Percentiles rank a stretch among this genome's conserved stretches.
Conservation (phyloP, 148 eudicot genomes). For the Oxyria digyna region DNA sequence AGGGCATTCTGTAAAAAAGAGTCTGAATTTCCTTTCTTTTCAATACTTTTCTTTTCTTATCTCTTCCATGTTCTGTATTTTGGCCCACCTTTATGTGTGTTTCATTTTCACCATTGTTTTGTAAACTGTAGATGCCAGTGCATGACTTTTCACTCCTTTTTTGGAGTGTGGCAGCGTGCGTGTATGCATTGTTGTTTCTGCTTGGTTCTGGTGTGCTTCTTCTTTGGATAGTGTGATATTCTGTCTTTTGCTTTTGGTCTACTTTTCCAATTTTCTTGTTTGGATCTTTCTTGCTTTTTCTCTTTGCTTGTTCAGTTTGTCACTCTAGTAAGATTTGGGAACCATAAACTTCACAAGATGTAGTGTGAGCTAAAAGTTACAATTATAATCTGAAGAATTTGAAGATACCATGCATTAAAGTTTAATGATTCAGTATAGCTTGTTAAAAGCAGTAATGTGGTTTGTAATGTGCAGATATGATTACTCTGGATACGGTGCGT, state of each 20-base stretch:
- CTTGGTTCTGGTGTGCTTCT: constrained; percentile 9
- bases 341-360: background rate
- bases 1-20: constrained; percentile 2
- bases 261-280: background rate
- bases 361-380: too few species aligned
- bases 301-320: background rate
- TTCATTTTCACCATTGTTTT: constrained; percentile 6
- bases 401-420: background rate
- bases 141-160: background rate
- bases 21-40: background rate
- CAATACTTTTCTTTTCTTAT: background rate
- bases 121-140: background rate
- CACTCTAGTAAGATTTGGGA: background rate
- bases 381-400: background rate
- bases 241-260: constrained; percentile 16
- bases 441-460: background rate
- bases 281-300: background rate
- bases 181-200: background rate
- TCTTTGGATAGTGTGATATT: constrained; percentile 22
- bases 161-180: background rate
- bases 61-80: too few species aligned
- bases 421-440: background rate
- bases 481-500: constrained; percentile 97
- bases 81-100: constrained; percentile 6
- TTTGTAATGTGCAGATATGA: constrained; percentile 60